These are phyloP conservation scores for Pseudogymnoascus sp. DNA, from an alignment of 2,329 filamentous ascomycete genomes.

Conservation along the genomic window DNA sequence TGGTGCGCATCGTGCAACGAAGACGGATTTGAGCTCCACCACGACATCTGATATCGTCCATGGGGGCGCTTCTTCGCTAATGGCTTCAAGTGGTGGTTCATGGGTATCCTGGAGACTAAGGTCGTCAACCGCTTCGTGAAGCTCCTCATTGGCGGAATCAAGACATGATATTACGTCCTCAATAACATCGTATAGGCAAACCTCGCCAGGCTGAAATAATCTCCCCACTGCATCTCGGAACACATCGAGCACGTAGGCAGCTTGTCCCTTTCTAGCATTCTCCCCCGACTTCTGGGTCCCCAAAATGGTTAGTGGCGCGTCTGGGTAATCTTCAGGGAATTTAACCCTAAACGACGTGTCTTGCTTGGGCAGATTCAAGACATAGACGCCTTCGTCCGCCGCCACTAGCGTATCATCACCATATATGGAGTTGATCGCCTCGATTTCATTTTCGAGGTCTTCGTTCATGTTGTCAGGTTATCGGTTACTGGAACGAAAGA, in stretches of 20 bases:
- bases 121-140: slow-evolving; percentile 9
- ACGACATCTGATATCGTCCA: slow-evolving; percentile 73
- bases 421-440: slow-evolving; percentile 81
- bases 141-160: slow-evolving; percentile 17
- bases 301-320: slow-evolving; percentile 62
- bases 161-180: slow-evolving; percentile 53
- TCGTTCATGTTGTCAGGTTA: slow-evolving; percentile 23
- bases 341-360: slow-evolving; percentile 53
- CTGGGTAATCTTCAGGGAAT: slow-evolving; percentile 70
- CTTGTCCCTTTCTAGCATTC: slow-evolving; percentile 61
- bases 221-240: slow-evolving; percentile 59
- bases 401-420: slow-evolving; percentile 54
- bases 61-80: slow-evolving; percentile 28
- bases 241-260: slow-evolving; percentile 60
- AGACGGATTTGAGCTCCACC: slow-evolving; percentile 79
- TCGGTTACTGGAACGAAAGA: background rate
- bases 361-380: slow-evolving; percentile 58
- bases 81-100: slow-evolving; percentile 17
- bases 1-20: slow-evolving; percentile 68
- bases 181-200: slow-evolving; percentile 87
- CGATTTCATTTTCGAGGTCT: slow-evolving; percentile 62
- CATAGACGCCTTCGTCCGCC: slow-evolving; percentile 40
- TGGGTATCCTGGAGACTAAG: background rate
- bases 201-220: slow-evolving; percentile 66
- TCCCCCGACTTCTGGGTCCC: slow-evolving; percentile 73